Conservation (phyloP, 805 yeast species). For the Debaryomyces prosopidis region DNA sequence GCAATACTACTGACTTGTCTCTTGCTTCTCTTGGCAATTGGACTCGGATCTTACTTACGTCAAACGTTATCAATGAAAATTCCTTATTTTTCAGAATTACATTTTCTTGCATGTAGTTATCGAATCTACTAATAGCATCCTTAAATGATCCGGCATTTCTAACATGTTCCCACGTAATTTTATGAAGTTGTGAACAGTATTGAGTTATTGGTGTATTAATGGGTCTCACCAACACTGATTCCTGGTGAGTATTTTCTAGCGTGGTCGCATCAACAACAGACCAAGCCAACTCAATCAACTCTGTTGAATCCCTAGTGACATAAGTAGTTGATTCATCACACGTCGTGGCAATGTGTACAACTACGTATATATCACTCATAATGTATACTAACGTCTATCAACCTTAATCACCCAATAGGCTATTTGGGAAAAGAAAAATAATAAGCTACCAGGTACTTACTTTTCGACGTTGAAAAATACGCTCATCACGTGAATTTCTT, state of each 20-base stretch:
- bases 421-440: background rate
- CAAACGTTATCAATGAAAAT: slow-evolving; percentile 66
- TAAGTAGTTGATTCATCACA: slow-evolving; percentile 63
- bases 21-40: slow-evolving; percentile 79
- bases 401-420: slow-evolving; percentile 1
- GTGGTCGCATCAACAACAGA: slow-evolving; percentile 55
- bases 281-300: slow-evolving; percentile 71
- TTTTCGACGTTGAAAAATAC: slow-evolving; percentile 4
- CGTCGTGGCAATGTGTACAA: slow-evolving; percentile 62
- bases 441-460: background rate
- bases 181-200: slow-evolving; percentile 49
- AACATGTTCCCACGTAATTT: slow-evolving; percentile 62
- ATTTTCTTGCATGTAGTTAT: slow-evolving; percentile 46
- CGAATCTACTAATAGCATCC: slow-evolving; percentile 61
- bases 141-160: slow-evolving; percentile 58
- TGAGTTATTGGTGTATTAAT: slow-evolving; percentile 66
- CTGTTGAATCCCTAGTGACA: slow-evolving; percentile 66
- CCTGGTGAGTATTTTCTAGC: slow-evolving; percentile 43
- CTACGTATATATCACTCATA: slow-evolving; percentile 60
- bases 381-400: background rate
- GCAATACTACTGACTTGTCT: slow-evolving; percentile 70
- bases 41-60: slow-evolving; percentile 73
- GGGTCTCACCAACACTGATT: slow-evolving; percentile 57
- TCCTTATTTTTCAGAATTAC: slow-evolving; percentile 44
- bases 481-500: slow-evolving; percentile 3